These are phyloP conservation scores for Phytophthora lateralis DNA, from an alignment of 352 stramenopile species.

Conservation along the genomic window DNA sequence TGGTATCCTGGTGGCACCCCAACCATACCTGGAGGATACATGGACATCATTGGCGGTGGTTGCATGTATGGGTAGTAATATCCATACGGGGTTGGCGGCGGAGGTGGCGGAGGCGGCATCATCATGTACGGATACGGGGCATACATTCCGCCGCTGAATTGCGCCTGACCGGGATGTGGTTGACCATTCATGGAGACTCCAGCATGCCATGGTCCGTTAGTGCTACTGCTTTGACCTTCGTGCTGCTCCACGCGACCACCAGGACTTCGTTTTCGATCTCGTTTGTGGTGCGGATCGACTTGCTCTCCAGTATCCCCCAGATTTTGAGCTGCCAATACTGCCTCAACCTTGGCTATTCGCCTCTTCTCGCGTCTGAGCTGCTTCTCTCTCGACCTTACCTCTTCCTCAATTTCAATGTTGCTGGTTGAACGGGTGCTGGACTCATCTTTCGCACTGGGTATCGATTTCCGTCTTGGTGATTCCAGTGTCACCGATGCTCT, in stretches of 20 bases:
- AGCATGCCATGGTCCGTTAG: neutral
- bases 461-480: constrained; percentile 18
- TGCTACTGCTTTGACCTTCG: constrained; percentile 7
- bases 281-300: constrained; percentile 4
- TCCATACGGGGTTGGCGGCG: constrained; percentile 33
- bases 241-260: neutral
- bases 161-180: constrained; percentile 7
- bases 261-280: neutral
- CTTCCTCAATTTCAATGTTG: constrained; percentile 26
- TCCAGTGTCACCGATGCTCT: constrained; percentile 14
- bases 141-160: constrained; percentile 36
- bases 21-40: constrained; percentile 36
- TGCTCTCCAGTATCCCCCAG: constrained; percentile 17
- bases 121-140: constrained; percentile 46
- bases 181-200: constrained; percentile 21
- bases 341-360: constrained; percentile 43
- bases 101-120: constrained; percentile 32
- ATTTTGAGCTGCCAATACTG: constrained; percentile 39
- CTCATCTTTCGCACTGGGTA: constrained; percentile 12
- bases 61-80: constrained; percentile 52
- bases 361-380: constrained; percentile 39
- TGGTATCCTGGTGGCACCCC: constrained; percentile 29
- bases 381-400: constrained; percentile 33
- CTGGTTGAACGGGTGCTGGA: constrained; percentile 12
- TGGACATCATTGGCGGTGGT: constrained; percentile 30